Evolutionary conservation across 2,329 filamentous ascomycete genomes (phyloP).

Genomic region (Colletotrichum somersetense): DNA sequence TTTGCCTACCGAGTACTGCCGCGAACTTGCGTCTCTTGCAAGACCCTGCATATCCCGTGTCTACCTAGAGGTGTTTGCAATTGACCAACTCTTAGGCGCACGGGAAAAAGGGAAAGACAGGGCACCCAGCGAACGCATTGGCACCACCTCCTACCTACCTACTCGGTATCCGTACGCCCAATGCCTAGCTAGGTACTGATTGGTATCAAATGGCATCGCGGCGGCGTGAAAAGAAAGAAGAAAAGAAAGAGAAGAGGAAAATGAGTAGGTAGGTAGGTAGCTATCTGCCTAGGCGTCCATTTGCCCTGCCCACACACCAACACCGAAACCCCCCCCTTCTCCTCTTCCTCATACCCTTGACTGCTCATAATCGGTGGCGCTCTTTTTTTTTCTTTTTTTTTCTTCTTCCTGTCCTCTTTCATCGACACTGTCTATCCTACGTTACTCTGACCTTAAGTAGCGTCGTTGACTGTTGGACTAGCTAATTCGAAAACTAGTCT

Average conservation of each 20-base stretch:
- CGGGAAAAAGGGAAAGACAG: neutral
- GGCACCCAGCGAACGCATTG: neutral
- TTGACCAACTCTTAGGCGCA: conserved; percentile 14
- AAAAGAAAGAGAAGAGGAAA: neutral
- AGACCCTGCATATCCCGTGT: conserved; percentile 40
- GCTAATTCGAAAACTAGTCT: neutral
- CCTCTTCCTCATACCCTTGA: conserved; percentile 23
- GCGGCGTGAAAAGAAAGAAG: conserved; percentile 6
- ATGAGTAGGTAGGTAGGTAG: neutral
- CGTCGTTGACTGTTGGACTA: conserved; percentile 5
- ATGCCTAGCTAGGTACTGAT: too few relatives aligned
- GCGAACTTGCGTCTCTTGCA: neutral
- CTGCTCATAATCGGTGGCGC: conserved; percentile 35
- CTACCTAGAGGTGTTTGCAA: conserved; percentile 10
- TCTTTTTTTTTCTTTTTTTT: conserved; percentile 15
- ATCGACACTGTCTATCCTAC: conserved; percentile 31
- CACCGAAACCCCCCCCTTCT: neutral
- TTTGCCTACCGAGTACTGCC: neutral
- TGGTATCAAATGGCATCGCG: neutral
- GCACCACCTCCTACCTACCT: conserved; percentile 4
- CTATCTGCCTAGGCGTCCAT: neutral
- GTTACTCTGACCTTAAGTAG: conserved; percentile 26
- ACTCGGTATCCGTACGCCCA: too few relatives aligned
- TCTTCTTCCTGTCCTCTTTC: conserved; percentile 15
- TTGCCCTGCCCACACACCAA: neutral